Percentiles rank a stretch among this genome's conserved stretches.
Conservation (phyloP, 371 early-diverging fungal species). For the Dentiscutata heterogama region DNA sequence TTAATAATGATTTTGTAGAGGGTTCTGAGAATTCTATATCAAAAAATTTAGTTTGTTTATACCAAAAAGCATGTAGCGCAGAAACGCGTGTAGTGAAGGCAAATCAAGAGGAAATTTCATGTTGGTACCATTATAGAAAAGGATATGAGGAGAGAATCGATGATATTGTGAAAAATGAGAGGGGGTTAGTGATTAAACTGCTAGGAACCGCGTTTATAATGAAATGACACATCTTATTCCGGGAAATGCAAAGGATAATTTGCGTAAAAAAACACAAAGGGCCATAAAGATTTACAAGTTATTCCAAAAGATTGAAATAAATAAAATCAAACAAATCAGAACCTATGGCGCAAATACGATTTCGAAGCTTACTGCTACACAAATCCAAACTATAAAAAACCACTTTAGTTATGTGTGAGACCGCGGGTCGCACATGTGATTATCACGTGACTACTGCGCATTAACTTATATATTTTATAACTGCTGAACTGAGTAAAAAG, state of each 20-base stretch:
- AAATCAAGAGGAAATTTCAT: slow-evolving; percentile 36
- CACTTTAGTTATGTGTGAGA: background rate
- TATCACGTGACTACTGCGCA: too few species aligned
- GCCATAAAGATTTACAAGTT: slow-evolving; percentile 33
- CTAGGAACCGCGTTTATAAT: background rate
- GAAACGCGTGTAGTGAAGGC: slow-evolving; percentile 26
- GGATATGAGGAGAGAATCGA: slow-evolving; percentile 20
- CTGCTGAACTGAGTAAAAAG: too few species aligned
- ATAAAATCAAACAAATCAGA: slow-evolving; percentile 4
- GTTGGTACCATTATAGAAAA: slow-evolving; percentile 41
- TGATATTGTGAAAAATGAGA: background rate
- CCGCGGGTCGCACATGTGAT: too few species aligned
- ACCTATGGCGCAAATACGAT: slow-evolving; percentile 22
- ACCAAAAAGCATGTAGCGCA: slow-evolving; percentile 22
- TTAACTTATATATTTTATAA: too few species aligned
- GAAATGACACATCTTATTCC: slow-evolving; percentile 1
- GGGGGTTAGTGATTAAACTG: slow-evolving; percentile 12
- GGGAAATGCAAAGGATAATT: background rate
- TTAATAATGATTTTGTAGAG: background rate
- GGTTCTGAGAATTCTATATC: background rate
- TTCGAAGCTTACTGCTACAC: slow-evolving; percentile 16
- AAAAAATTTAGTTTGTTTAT: slow-evolving; percentile 25
- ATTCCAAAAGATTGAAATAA: slow-evolving; percentile 1
- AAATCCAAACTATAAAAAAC: background rate
- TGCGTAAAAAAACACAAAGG: slow-evolving; percentile 33